A percentile compares a stretch with the other conserved stretches of the same genome.
phyloP scores from a whole-genome alignment of 1,284 basidiomycete genomes.

The Meripilus lineatus region DNA sequence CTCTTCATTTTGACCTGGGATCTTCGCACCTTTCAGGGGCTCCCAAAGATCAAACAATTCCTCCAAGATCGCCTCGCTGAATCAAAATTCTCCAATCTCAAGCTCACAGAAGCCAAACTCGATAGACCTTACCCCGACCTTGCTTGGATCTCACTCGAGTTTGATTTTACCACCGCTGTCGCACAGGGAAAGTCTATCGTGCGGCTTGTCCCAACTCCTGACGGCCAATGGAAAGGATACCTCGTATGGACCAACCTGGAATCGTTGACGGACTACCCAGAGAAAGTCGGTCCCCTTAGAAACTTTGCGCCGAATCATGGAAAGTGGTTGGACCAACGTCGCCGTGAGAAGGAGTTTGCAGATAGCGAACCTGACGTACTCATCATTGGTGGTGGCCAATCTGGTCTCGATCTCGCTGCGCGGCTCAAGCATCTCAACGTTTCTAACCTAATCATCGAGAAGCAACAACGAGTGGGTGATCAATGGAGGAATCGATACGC shows the following conservation, averaged over 20 bases:
- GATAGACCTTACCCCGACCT: constrained; percentile 46
- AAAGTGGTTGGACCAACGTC: constrained; percentile 29
- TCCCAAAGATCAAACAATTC: constrained; percentile 35
- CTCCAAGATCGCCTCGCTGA: constrained; percentile 36
- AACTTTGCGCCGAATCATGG: constrained; percentile 28
- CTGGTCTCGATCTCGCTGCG: constrained; percentile 38
- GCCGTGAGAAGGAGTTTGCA: constrained; percentile 30
- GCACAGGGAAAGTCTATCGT: constrained; percentile 44
- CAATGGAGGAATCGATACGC: constrained; percentile 51
- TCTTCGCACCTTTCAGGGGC: constrained; percentile 50
- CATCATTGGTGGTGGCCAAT: constrained; percentile 57
- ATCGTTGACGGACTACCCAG: constrained; percentile 41
- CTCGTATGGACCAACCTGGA: constrained; percentile 53
- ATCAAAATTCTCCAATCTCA: constrained; percentile 33
- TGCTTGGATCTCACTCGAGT: constrained; percentile 48
- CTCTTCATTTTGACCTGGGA: constrained; percentile 56
- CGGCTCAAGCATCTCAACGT: constrained; percentile 47
- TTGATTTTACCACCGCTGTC: constrained; percentile 45
- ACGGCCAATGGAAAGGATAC: constrained; percentile 46
- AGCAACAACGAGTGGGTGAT: constrained; percentile 44
- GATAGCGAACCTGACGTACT: constrained; percentile 36
- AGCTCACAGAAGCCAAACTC: constrained; percentile 28
- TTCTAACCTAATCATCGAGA: constrained; percentile 44
- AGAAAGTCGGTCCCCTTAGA: constrained; percentile 30
- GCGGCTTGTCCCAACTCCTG: constrained; percentile 41